Evolutionary conservation across 345 rosid genomes (phyloP).

Genomic region (Psidium guajava): DNA sequence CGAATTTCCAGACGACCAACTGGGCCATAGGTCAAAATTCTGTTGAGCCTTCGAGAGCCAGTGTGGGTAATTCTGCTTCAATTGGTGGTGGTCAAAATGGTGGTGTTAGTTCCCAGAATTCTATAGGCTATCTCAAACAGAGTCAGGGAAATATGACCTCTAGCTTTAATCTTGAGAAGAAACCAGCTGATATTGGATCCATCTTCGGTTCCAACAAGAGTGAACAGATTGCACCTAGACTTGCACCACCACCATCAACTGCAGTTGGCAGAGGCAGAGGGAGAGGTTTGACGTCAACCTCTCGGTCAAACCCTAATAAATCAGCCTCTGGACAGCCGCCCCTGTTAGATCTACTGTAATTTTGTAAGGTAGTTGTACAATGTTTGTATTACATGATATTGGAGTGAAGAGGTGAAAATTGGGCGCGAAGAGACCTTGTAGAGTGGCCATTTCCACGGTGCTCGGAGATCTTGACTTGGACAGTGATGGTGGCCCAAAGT

Average conservation of each 20-base stretch:
- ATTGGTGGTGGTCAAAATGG: slow-evolving; percentile 18
- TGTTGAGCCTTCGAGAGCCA: slow-evolving; percentile 25
- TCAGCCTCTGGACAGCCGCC: slow-evolving; percentile 44
- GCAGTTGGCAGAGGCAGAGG: slow-evolving; percentile 76
- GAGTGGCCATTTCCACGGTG: neutral
- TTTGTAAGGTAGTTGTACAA: neutral
- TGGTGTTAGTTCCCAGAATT: slow-evolving; percentile 19
- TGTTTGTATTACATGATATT: neutral
- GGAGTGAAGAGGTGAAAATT: neutral
- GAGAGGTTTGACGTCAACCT: slow-evolving; percentile 37
- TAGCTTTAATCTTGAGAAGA: slow-evolving; percentile 29
- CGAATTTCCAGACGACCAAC: slow-evolving; percentile 23
- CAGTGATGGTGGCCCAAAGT: neutral
- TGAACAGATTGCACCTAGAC: slow-evolving; percentile 50
- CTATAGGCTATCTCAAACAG: slow-evolving; percentile 46
- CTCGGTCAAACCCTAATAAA: slow-evolving; percentile 34
- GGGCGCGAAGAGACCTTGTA: neutral
- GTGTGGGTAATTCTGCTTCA: slow-evolving; percentile 21
- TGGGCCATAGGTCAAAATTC: slow-evolving; percentile 47
- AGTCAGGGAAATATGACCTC: slow-evolving; percentile 32
- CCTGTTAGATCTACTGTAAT: slow-evolving; percentile 61
- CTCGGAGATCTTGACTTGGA: neutral
- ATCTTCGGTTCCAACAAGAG: slow-evolving; percentile 57
- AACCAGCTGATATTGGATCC: slow-evolving; percentile 54
- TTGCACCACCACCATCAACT: slow-evolving; percentile 81